Base-by-base conservation (phyloP, 2,329 filamentous ascomycete genomes). In the Xylaria sp. region DNA sequence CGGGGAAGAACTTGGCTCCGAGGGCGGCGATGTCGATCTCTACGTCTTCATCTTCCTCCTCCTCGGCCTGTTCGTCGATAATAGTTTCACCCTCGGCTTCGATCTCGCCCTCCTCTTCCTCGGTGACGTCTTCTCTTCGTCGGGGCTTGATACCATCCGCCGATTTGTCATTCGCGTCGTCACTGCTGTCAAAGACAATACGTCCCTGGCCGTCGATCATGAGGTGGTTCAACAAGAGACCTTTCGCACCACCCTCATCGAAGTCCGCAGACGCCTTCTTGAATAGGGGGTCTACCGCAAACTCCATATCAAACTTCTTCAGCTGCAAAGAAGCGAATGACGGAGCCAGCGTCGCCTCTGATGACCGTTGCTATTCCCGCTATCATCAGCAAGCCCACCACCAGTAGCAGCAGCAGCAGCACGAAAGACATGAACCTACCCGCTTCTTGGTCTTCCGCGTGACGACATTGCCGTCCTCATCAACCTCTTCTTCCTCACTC, bases 241-340 rank as follows among this genome's bases (percentile, higher is more conserved):
- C 94, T 75, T 97, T 99, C 59, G 94, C 94, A 59, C 94, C 94
- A 18, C 94, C 94, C 76, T 99, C 94, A 71, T 99, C 94, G 66
- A 99, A 99, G 76, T 99, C 94, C 49, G 94, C 94, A 4, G 93
- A 96, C 0, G 93, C 93, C 72, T 99, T 99, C 72, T 99, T 99
- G 83, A 99, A 99, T n/a, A 99, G 77, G 2, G 94, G 94, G 71
- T 99, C 94, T 4, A 99, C 93, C 0, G 92, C 87, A 66, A 99
- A 97, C 70, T 99, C 94, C 50, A 97, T 82, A 68, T 99, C 94
- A 70, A 99, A 92, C 75, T 97, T 99, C 76, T 99, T 99, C 68
- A 97, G 80, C 72, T 96, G 91, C 57, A 99, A 73, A 16, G 92
- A 87, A 48, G 88, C 85, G 73, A 97, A 97, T 0, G 91, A 94